These are phyloP conservation scores for Chlorella vulgaris DNA, from an alignment of 139 green algal species.

Conservation along the genomic window DNA sequence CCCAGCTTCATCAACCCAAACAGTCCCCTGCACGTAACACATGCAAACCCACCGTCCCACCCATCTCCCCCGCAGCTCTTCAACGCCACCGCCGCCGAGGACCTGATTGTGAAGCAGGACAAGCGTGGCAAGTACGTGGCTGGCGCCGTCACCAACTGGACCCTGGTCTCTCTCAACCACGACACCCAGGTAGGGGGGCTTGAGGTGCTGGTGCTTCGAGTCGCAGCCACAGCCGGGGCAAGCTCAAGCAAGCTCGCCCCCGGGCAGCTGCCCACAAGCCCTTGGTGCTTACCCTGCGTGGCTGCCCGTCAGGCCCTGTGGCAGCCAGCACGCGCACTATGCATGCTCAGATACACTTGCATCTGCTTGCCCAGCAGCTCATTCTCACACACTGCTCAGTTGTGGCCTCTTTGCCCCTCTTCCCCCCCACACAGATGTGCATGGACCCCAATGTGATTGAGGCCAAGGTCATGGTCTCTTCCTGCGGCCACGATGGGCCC, in stretches of 20 bases:
- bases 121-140: slow-evolving; percentile 60
- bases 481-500: slow-evolving; percentile 94
- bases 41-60: background rate
- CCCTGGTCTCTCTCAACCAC: slow-evolving; percentile 95
- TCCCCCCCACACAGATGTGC: slow-evolving; percentile 65
- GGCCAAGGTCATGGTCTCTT: slow-evolving; percentile 91
- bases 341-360: no score
- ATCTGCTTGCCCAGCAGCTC: no score
- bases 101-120: slow-evolving; percentile 72
- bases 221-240: no score
- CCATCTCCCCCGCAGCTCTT: slow-evolving; percentile 70
- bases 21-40: no score
- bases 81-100: slow-evolving; percentile 88
- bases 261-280: no score
- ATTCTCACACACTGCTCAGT: no score
- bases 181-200: slow-evolving; percentile 77
- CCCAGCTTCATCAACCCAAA: no score
- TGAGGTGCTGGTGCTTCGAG: no score
- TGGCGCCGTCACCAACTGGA: slow-evolving; percentile 98
- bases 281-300: no score
- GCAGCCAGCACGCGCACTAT: no score
- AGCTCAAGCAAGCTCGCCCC: no score
- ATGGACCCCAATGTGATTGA: slow-evolving; percentile 96
- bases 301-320: no score
- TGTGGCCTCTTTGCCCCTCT: background rate